Evolutionary conservation across 495 filamentous ascomycete species (phyloP), one percentile per base, ranked within the genome.

Genomic region (Neurospora terricola): DNA sequence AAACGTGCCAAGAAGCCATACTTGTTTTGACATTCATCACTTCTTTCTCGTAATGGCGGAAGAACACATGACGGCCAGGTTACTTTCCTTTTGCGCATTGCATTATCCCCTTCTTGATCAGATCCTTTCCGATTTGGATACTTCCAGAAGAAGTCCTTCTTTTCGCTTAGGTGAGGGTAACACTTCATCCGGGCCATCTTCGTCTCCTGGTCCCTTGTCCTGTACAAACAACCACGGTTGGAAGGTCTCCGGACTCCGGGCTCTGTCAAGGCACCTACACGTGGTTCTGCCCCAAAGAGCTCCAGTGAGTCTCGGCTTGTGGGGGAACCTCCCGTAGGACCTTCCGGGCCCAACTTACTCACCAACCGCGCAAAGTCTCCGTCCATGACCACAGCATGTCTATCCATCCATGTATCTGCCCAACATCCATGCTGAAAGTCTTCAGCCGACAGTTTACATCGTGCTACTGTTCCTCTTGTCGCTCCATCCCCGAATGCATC

Each of bases 391-490:
- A 23, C n/a, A 1, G 6, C 10, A 11, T 1, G n/a, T 54, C 21
- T 54, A 23, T 12, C 54, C 54, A 62, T 30, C 12, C 54, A 3
- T 34, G 7, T 16, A 6, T 34, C 0, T 16, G 54, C 2, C 18
- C 27, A 9, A 4, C 1, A 0, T 30, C 0, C 54, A 34, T 30
- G 5, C 14, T 1, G 10, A 34, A 34, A 18, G 27, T 62, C 18
- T 12, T 8, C 5, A 4, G 1, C 0, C 27, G 0, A 16, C 0
- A 8, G 4, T 16, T 0, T 18, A 8, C 54, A 34, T 34, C 27
- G 0, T 0, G 23, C 12, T 0, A 16, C 27, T 14, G 54, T 0
- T 9, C 6, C 27, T 0, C 0, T 16, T 0, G 27, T 18, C 27
- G 23, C 0, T 14, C 6, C 0, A 27, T 3, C 23, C n/a, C 45